phyloP scores from a whole-genome alignment of 2,329 filamentous ascomycete species.

The Fusarium xyrophilum region DNA sequence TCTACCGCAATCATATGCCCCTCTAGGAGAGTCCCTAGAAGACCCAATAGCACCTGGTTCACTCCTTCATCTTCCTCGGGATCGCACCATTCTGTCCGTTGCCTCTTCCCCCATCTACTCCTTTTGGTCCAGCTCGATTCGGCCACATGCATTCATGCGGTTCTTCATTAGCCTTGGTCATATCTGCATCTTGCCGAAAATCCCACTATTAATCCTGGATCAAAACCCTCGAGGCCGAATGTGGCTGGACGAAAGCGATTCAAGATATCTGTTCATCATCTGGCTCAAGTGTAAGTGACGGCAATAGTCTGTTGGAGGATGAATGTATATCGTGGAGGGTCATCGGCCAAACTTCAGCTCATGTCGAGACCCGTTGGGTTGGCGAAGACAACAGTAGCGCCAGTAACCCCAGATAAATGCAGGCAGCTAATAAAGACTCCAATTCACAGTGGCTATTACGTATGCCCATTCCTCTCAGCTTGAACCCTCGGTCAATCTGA shows the following conservation, averaged over 20 bases:
- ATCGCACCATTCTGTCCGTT: constrained; percentile 1
- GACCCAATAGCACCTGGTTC: background rate
- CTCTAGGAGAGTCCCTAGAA: background rate
- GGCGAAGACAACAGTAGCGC: background rate
- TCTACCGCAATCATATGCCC: no score
- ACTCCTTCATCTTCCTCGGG: background rate
- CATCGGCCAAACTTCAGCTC: background rate
- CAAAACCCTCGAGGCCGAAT: background rate
- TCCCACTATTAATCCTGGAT: constrained; percentile 1
- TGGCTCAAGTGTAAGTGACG: background rate
- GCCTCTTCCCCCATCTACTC: constrained; percentile 26
- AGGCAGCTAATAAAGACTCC: no score
- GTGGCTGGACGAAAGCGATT: background rate
- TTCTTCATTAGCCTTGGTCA: constrained; percentile 11
- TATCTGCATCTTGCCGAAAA: constrained; percentile 29
- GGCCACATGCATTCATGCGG: constrained; percentile 23
- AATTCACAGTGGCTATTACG: background rate
- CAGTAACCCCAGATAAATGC: no score
- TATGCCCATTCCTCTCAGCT: background rate
- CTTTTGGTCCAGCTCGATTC: background rate
- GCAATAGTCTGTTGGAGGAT: background rate
- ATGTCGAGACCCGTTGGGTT: background rate
- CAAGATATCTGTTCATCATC: background rate
- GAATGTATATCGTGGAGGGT: background rate
- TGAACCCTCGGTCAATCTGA: background rate